Percentiles rank a stretch among this genome's conserved stretches.
These are phyloP conservation scores for Stephanodiscus triporus DNA, from an alignment of 108 stramenopile genomes.

Conservation along the genomic window DNA sequence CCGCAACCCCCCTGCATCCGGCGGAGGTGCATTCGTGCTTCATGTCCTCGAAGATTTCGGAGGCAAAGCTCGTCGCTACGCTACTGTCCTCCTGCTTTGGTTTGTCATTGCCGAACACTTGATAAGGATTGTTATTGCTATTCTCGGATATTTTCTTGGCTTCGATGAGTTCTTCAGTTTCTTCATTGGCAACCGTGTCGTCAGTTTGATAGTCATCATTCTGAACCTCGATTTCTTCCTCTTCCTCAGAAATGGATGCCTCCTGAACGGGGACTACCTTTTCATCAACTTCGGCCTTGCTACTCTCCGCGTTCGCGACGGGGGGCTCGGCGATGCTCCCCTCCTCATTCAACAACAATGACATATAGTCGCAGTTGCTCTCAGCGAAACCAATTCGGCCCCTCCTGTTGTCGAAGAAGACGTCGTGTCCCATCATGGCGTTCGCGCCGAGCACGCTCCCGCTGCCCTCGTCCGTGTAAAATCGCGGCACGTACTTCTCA, in stretches of 20 bases:
- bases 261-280: background rate
- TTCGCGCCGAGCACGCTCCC: slow-evolving; percentile 95
- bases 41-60: slow-evolving; percentile 45
- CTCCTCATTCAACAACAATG: slow-evolving; percentile 35
- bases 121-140: slow-evolving; percentile 15
- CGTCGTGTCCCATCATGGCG: slow-evolving; percentile 94
- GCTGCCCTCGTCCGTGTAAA: slow-evolving; percentile 81
- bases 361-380: slow-evolving; percentile 79
- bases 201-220: background rate
- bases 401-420: slow-evolving; percentile 85
- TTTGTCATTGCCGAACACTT: slow-evolving; percentile 25
- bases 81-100: background rate
- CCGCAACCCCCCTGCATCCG: slow-evolving; percentile 43
- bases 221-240: background rate
- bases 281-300: slow-evolving; percentile 22
- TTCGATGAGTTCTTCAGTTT: background rate
- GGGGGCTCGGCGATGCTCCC: slow-evolving; percentile 37
- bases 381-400: slow-evolving; percentile 89
- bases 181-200: background rate
- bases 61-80: slow-evolving; percentile 9
- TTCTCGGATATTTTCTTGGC: slow-evolving; percentile 7
- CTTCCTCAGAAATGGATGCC: background rate
- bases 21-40: slow-evolving; percentile 43
- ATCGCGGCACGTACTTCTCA: slow-evolving; percentile 60
- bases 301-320: slow-evolving; percentile 8